phyloP scores from a whole-genome alignment of 2,329 filamentous ascomycete species.

The Venturia carpophila region DNA sequence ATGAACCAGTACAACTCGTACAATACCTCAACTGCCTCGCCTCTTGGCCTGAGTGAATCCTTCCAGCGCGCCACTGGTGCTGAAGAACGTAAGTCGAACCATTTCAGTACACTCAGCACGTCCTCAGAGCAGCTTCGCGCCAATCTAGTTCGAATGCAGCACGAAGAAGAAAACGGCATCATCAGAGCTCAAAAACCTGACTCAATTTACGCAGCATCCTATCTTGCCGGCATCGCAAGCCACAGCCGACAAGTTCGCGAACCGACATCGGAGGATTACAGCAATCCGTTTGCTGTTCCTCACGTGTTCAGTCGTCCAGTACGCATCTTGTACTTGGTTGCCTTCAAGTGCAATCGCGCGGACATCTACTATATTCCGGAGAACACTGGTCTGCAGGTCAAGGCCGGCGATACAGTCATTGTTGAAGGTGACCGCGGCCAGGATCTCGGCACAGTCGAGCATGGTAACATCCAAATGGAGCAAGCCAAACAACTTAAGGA shows the following conservation, averaged over 20 bases:
- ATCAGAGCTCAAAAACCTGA: conserved; percentile 14
- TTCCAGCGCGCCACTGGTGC: conserved; percentile 5
- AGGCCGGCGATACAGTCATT: conserved; percentile 88
- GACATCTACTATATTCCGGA: conserved; percentile 98
- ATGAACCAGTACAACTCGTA: conserved; percentile 8
- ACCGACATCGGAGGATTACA: conserved; percentile 23
- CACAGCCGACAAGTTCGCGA: conserved; percentile 31
- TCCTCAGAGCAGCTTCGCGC: neutral
- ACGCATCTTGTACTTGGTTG: conserved; percentile 61
- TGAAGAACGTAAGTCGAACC: conserved; percentile 16
- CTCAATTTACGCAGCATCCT: conserved; percentile 24
- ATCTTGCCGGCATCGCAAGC: conserved; percentile 32
- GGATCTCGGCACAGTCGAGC: conserved; percentile 85
- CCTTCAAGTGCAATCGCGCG: conserved; percentile 92
- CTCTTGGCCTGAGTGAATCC: neutral
- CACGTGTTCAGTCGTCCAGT: conserved; percentile 26
- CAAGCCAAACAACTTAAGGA: conserved; percentile 84
- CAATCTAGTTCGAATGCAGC: conserved; percentile 9
- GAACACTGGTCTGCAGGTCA: conserved; percentile 83
- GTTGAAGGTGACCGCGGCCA: conserved; percentile 95
- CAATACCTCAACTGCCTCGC: conserved; percentile 1
- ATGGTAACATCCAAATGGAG: conserved; percentile 80
- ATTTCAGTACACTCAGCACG: conserved; percentile 14
- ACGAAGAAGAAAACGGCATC: conserved; percentile 7
- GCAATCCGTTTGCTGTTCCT: conserved; percentile 31